These are phyloP conservation scores for Echria macrotheca DNA, from an alignment of 495 filamentous ascomycete genomes.

Conservation along the genomic window DNA sequence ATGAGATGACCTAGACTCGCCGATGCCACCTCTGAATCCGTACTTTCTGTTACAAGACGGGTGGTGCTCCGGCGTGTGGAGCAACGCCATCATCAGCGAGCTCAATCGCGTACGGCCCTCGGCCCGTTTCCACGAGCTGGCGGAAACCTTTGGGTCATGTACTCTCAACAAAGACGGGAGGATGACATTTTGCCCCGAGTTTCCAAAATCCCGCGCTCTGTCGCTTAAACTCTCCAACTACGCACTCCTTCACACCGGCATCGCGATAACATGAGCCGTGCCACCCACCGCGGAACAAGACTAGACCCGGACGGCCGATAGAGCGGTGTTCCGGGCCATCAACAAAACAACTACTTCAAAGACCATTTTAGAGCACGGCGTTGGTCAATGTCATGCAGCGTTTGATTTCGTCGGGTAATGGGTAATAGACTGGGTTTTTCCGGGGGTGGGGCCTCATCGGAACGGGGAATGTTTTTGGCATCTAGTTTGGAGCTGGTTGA, in stretches of 20 bases:
- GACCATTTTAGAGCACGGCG: slow-evolving; percentile 6
- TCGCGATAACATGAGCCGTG: slow-evolving; percentile 27
- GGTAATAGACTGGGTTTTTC: slow-evolving; percentile 10
- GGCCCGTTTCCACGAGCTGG: slow-evolving; percentile 51
- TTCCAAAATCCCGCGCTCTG: slow-evolving; percentile 38
- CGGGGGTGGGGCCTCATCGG: background rate
- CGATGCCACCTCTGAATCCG: slow-evolving; percentile 56
- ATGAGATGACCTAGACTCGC: slow-evolving; percentile 37
- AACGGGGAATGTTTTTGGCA: too few species aligned
- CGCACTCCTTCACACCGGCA: slow-evolving; percentile 35
- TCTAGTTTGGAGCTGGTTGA: too few species aligned
- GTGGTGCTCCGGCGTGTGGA: slow-evolving; percentile 63
- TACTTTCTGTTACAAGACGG: slow-evolving; percentile 56
- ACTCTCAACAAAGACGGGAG: slow-evolving; percentile 48
- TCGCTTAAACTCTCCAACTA: slow-evolving; percentile 47
- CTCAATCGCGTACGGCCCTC: slow-evolving; percentile 49
- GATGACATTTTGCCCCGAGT: slow-evolving; percentile 41
- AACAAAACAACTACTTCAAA: too few species aligned
- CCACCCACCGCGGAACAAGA: too few species aligned
- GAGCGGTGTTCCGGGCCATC: too few species aligned
- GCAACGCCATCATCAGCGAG: slow-evolving; percentile 53
- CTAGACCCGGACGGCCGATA: too few species aligned
- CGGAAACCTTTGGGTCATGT: slow-evolving; percentile 50
- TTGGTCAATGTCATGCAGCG: slow-evolving; percentile 7
- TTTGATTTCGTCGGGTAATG: slow-evolving; percentile 3